Evolutionary conservation across 78 protist species (phyloP).

Genomic region (Pigoraptor vietnamica): DNA sequence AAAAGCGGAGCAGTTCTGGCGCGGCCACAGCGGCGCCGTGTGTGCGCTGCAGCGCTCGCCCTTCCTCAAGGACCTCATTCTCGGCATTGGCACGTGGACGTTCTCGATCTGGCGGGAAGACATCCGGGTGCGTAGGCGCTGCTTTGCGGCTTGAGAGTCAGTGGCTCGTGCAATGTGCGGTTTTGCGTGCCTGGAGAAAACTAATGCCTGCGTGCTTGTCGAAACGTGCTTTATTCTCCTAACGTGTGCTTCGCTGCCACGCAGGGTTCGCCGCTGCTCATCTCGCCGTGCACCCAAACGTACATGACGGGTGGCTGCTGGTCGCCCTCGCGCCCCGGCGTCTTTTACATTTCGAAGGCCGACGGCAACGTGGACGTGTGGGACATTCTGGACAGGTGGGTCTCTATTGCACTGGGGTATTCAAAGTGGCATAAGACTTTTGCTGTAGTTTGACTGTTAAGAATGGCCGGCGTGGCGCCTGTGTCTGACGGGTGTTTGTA

Average conservation of each 20-base stretch:
- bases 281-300: not conserved
- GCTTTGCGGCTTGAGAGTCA: too few relatives aligned
- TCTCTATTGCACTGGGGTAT: too few relatives aligned
- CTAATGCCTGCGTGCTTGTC: too few relatives aligned
- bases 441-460: too few relatives aligned
- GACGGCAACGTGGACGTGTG: slow-evolving; percentile 41
- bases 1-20: not conserved
- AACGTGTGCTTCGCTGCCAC: too few relatives aligned
- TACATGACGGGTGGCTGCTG: not conserved
- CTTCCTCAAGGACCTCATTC: not conserved
- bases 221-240: too few relatives aligned
- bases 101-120: not conserved
- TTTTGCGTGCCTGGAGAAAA: too few relatives aligned
- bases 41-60: not conserved
- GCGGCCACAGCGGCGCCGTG: not conserved
- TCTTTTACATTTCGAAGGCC: not conserved
- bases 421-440: too few relatives aligned
- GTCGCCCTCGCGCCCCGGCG: slow-evolving; percentile 26
- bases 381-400: slow-evolving; percentile 41
- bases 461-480: too few relatives aligned
- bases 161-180: too few relatives aligned
- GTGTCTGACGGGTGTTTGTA: too few relatives aligned
- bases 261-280: not conserved
- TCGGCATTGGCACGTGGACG: not conserved
- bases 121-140: too few relatives aligned